Evolutionary conservation across 2,329 filamentous ascomycete species (phyloP), one percentile per base, ranked within the genome.

Genomic region (Aspergillus novofumigatus): DNA sequence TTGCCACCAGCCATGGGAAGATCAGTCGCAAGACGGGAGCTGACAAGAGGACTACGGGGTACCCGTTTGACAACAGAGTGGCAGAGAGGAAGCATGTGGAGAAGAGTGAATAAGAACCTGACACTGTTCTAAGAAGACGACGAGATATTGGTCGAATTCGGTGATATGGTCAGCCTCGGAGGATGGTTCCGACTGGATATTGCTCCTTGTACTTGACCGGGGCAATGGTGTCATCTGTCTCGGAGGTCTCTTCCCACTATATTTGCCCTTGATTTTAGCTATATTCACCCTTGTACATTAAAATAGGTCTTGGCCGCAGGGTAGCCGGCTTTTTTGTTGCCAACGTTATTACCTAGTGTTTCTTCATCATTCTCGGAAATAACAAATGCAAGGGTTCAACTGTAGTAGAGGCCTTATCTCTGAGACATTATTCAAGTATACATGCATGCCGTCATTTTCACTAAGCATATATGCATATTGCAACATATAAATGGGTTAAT

Each of bases 31-130:
- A 79, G 72, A 88, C 85, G 1, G 86, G 86, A 0, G 84, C 82
- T 35, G 87, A 89, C 67, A 88, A 88, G 79, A 77, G 86, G 67
- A 87, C 81, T 26, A 80, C 80, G 58, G 85, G 84, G 10, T 90
- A 84, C 64, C 86, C 86, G 3, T 89, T 90, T 69, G 77, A 77
- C 62, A 89, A 89, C 64, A 66, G 64, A 4, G 81, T 84, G 69
- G 81, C 83, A 44, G 80, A 80, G 66, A 82, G 80, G 76, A 83
- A 76, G 64, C 71, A 69, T 60, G 68, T 70, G 49, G 67, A 62
- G 42, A 77, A 74, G 67, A 72, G 44, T 47, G 44, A 47, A 17
- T 47, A 47, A 47, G 44, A 6, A 45, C 5, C 20, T 48, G 48
- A 49, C 14, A n/a, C 20, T 8, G 47, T 28, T 17, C 23, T 4